Evolutionary conservation across 257 asterid genomes (phyloP).

Genomic region (Perilla frutescens): DNA sequence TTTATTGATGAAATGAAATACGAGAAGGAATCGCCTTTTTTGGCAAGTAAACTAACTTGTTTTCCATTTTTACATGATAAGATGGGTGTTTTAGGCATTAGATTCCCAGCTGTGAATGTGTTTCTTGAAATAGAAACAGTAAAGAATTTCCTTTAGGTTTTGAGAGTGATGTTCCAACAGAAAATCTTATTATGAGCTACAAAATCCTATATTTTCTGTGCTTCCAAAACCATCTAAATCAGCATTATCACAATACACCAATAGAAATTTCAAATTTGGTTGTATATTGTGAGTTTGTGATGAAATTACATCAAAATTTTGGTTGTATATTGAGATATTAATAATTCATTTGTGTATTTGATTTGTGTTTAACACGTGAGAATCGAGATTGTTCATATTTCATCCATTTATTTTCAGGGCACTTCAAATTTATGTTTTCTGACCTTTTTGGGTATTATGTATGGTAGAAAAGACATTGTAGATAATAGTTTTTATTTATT

Average conservation of each 20-base stretch:
- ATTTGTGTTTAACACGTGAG: not conserved
- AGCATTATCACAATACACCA: not conserved
- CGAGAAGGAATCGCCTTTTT: not conserved
- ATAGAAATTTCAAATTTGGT: not conserved
- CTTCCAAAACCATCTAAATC: not conserved
- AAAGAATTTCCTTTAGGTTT: not conserved
- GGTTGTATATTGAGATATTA: not conserved
- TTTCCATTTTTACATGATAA: not conserved
- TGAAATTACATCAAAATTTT: not conserved
- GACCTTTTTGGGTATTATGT: no score
- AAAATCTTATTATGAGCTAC: constrained; percentile 18
- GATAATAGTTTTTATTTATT: no score
- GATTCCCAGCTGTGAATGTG: not conserved
- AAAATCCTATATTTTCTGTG: constrained; percentile 23
- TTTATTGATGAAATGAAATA: constrained; percentile 7
- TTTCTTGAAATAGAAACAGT: not conserved
- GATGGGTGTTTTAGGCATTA: no score
- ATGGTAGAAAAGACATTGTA: no score
- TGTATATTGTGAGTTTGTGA: not conserved
- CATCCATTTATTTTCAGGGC: no score
- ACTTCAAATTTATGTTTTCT: no score
- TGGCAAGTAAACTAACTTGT: not conserved
- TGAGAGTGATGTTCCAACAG: constrained; percentile 15
- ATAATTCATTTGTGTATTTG: not conserved
- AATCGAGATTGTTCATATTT: no score